Percentiles rank a stretch among this genome's conserved stretches.
phyloP scores from a whole-genome alignment of 2,329 filamentous ascomycete genomes.

The Pseudomassariella vexata region DNA sequence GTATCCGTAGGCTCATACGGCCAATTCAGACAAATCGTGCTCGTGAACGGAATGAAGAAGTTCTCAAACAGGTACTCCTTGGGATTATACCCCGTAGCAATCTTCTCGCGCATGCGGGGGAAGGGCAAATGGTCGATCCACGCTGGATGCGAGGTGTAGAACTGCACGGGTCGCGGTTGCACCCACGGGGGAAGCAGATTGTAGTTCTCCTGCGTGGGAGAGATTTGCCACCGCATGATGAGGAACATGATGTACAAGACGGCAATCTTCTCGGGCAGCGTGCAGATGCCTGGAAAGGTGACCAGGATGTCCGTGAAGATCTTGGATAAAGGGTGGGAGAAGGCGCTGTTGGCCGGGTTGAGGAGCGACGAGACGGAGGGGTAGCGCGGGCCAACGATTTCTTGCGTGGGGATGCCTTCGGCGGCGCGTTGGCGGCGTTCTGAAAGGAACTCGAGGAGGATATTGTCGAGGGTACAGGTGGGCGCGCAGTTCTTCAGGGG shows the following conservation, averaged over 20 bases:
- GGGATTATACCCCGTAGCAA: slow-evolving; percentile 23
- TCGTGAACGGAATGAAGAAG: slow-evolving; percentile 79
- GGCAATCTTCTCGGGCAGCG: slow-evolving; percentile 76
- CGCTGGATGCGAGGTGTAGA: slow-evolving; percentile 62
- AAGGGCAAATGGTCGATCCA: slow-evolving; percentile 84
- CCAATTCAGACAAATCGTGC: slow-evolving; percentile 75
- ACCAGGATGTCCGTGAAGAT: slow-evolving; percentile 79
- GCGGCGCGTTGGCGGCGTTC: slow-evolving; percentile 61
- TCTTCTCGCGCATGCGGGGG: slow-evolving; percentile 63
- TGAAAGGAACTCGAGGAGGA: slow-evolving; percentile 75
- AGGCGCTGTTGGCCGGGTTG: slow-evolving; percentile 57
- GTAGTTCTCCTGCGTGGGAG: slow-evolving; percentile 73
- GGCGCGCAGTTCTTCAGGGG: slow-evolving; percentile 56
- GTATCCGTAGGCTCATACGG: slow-evolving; percentile 70
- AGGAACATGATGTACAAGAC: slow-evolving; percentile 84
- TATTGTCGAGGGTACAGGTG: slow-evolving; percentile 70
- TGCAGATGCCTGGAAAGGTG: slow-evolving; percentile 74
- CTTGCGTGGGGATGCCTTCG: slow-evolving; percentile 57
- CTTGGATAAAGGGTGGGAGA: slow-evolving; percentile 73
- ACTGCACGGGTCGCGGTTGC: slow-evolving; percentile 60
- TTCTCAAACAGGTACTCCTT: slow-evolving; percentile 63
- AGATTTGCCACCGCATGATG: slow-evolving; percentile 79
- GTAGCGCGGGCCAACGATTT: slow-evolving; percentile 71
- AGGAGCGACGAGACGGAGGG: slow-evolving; percentile 75
- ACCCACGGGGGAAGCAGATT: slow-evolving; percentile 70